Evolutionary conservation across 2,329 filamentous ascomycete genomes (phyloP).

Genomic region (Phaeosphaeria sp.): DNA sequence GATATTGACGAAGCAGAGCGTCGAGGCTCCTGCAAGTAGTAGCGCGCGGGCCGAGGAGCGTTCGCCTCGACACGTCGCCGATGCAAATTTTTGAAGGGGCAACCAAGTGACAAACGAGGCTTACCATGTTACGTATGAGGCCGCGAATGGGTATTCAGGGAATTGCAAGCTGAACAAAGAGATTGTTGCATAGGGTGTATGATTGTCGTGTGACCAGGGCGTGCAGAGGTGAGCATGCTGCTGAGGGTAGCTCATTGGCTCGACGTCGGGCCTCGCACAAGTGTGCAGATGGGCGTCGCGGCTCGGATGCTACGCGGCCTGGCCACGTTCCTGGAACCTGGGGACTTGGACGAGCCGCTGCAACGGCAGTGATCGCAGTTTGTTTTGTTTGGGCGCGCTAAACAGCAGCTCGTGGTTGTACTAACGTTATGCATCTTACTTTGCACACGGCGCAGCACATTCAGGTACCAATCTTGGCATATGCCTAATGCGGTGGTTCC

Average conservation of each 20-base stretch:
- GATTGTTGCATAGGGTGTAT: slow-evolving; percentile 1
- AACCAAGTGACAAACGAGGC: not conserved
- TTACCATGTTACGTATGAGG: not conserved
- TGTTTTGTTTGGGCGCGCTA: not conserved
- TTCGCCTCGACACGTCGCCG: not conserved
- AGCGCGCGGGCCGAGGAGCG: not conserved
- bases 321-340: slow-evolving; percentile 19
- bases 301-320: slow-evolving; percentile 6
- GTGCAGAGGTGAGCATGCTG: not conserved
- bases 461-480: not conserved
- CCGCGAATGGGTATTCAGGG: not conserved
- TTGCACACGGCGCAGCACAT: not conserved
- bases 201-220: not conserved
- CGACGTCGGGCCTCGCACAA: slow-evolving; percentile 1
- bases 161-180: slow-evolving; percentile 11
- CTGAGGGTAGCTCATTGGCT: not conserved
- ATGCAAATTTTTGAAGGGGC: not conserved
- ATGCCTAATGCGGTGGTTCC: not conserved
- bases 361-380: not conserved
- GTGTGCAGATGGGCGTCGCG: not conserved
- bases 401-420: not conserved
- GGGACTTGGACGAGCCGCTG: slow-evolving; percentile 4
- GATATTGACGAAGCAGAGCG: slow-evolving; percentile 7
- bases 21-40: not conserved
- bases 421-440: not conserved